phyloP scores from a whole-genome alignment of 768 basidiomycete species.

The Dioszegia aurantiaca region DNA sequence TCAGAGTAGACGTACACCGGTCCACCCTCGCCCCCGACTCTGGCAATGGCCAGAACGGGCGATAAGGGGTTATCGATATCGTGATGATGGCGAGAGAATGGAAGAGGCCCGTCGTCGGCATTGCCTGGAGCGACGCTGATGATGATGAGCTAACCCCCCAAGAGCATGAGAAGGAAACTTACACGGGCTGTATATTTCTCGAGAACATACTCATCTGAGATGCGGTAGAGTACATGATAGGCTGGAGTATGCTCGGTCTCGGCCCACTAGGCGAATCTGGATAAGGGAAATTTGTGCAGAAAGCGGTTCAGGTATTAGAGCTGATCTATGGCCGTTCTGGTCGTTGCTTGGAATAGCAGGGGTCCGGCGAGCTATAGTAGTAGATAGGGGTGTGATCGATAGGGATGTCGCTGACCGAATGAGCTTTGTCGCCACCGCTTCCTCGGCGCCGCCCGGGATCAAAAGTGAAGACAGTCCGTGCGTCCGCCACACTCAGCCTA shows the following conservation, averaged over 20 bases:
- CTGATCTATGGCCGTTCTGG: too few relatives aligned
- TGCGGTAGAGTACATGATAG: constrained; percentile 23
- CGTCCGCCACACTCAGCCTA: too few relatives aligned
- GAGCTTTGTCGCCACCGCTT: too few relatives aligned
- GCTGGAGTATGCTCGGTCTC: constrained; percentile 7
- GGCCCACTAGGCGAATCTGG: neutral
- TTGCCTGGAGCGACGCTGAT: constrained; percentile 38
- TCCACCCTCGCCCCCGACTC: constrained; percentile 44
- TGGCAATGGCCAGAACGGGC: constrained; percentile 42
- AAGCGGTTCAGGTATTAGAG: too few relatives aligned
- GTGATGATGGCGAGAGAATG: constrained; percentile 31
- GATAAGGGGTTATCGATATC: constrained; percentile 28
- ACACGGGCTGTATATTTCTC: constrained; percentile 47
- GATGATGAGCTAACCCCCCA: neutral
- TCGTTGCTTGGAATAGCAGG: too few relatives aligned
- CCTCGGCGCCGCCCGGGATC: too few relatives aligned
- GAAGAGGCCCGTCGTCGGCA: constrained; percentile 40
- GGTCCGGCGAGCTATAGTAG: too few relatives aligned
- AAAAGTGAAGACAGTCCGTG: too few relatives aligned
- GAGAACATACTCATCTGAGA: constrained; percentile 23
- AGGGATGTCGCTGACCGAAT: too few relatives aligned
- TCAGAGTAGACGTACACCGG: constrained; percentile 45
- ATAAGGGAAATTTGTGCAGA: too few relatives aligned
- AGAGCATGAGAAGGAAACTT: constrained; percentile 9
- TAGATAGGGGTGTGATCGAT: too few relatives aligned